These are phyloP conservation scores for Allomyces macrogynus DNA, from an alignment of 192 early-diverging fungal genomes.

Conservation along the genomic window DNA sequence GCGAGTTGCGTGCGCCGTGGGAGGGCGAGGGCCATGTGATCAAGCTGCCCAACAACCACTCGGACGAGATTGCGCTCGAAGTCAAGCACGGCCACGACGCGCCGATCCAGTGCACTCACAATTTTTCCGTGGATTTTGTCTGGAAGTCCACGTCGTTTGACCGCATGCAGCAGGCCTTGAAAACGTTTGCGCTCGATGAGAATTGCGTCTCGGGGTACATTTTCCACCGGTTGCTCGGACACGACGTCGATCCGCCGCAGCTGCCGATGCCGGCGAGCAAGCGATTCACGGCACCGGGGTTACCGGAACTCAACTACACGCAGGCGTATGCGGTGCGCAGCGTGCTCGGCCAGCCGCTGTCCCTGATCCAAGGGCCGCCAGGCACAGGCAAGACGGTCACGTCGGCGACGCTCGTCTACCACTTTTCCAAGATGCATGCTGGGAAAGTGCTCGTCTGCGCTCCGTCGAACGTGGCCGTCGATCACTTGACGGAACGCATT, in stretches of 20 bases:
- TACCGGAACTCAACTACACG: constrained; percentile 92
- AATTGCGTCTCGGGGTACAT: constrained; percentile 84
- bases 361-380: constrained; percentile 86
- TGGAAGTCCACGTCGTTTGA: constrained; percentile 98
- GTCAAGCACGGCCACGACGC: constrained; percentile 42
- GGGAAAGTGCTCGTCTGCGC: constrained; percentile 94
- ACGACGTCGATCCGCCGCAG: constrained; percentile 66
- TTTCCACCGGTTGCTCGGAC: constrained; percentile 83
- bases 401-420: constrained; percentile 91
- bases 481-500: constrained; percentile 94
- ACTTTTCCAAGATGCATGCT: constrained; percentile 70
- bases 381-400: constrained; percentile 99
- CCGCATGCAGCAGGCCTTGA: constrained; percentile 90
- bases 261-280: constrained; percentile 63
- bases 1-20: constrained; percentile 67
- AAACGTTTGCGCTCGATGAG: constrained; percentile 90
- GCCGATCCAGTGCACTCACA: constrained; percentile 52
- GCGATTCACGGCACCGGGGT: constrained; percentile 71
- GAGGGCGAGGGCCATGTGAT: constrained; percentile 77
- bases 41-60: constrained; percentile 40
- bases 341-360: constrained; percentile 76
- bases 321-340: constrained; percentile 88
- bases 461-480: constrained; percentile 97
- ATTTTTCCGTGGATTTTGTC: constrained; percentile 92
- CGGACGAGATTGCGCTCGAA: constrained; percentile 91